Evolutionary conservation across 768 basidiomycete species (phyloP).

Genomic region (Gloeopeniophorella convolvens): DNA sequence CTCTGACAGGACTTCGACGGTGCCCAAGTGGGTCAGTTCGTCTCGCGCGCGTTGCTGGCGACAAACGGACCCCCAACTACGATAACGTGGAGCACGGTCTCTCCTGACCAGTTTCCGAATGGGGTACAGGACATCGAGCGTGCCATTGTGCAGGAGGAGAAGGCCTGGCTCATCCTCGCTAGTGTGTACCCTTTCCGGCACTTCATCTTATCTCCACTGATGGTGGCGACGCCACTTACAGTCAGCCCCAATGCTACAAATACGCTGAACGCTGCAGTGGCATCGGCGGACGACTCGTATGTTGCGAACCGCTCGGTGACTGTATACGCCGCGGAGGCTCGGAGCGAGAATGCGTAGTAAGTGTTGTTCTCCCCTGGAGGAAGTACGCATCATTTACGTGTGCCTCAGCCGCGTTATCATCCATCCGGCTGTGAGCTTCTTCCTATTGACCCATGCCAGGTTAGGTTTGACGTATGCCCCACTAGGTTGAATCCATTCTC

Average conservation of each 20-base stretch:
- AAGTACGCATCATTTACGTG: background rate
- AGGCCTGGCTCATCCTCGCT: slow-evolving; percentile 48
- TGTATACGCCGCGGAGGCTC: slow-evolving; percentile 40
- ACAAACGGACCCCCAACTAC: slow-evolving; percentile 26
- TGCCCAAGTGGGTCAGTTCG: slow-evolving; percentile 40
- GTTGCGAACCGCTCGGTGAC: slow-evolving; percentile 35
- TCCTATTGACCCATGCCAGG: background rate
- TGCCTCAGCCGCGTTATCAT: slow-evolving; percentile 1
- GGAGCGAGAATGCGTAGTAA: slow-evolving; percentile 56
- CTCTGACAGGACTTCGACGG: slow-evolving; percentile 55
- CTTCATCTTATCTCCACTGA: background rate
- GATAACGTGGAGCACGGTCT: slow-evolving; percentile 41
- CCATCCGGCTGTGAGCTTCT: background rate
- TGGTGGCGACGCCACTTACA: slow-evolving; percentile 32
- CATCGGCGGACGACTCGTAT: slow-evolving; percentile 35
- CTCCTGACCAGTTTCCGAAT: slow-evolving; percentile 39
- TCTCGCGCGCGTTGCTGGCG: slow-evolving; percentile 34
- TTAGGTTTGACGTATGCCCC: slow-evolving; percentile 6
- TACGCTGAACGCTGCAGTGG: slow-evolving; percentile 21
- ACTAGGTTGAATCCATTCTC: slow-evolving; percentile 28
- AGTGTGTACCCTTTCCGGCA: slow-evolving; percentile 29
- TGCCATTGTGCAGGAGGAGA: slow-evolving; percentile 45
- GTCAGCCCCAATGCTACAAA: slow-evolving; percentile 29
- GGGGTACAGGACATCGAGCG: slow-evolving; percentile 37
- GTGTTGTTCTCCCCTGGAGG: background rate